Conservation (phyloP, 768 basidiomycete genomes). For the Psilocybe sp. region DNA sequence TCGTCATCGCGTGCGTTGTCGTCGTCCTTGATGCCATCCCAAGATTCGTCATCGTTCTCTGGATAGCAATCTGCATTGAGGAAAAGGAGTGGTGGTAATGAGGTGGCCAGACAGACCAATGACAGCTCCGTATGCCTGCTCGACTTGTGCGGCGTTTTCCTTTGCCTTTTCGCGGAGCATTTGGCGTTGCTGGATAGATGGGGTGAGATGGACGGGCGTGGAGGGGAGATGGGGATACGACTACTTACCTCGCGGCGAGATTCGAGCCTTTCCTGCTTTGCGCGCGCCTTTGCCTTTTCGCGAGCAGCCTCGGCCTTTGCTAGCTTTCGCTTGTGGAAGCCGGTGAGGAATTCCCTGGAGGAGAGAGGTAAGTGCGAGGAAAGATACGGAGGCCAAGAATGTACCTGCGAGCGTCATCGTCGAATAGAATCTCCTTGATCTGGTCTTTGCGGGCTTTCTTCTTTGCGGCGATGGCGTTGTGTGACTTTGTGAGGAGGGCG, state of each 20-base stretch:
- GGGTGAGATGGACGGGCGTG: constrained; percentile 9
- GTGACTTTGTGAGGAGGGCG: constrained; percentile 58
- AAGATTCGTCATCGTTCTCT: constrained; percentile 47
- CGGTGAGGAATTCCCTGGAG: constrained; percentile 83
- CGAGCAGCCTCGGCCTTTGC: constrained; percentile 76
- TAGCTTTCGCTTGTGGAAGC: constrained; percentile 90
- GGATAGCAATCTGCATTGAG: constrained; percentile 20
- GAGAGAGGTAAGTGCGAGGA: constrained; percentile 13
- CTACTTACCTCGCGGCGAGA: constrained; percentile 70
- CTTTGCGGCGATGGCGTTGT: constrained; percentile 63
- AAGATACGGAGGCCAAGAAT: constrained; percentile 12
- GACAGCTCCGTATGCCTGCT: constrained; percentile 64
- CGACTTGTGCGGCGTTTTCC: constrained; percentile 75
- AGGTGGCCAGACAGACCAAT: constrained; percentile 32
- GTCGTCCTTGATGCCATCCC: constrained; percentile 38
- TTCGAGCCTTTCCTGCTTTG: constrained; percentile 74
- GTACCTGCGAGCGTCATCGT: constrained; percentile 80
- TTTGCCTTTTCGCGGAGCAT: constrained; percentile 74
- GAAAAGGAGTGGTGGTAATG: neutral
- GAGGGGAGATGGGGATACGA: constrained; percentile 5
- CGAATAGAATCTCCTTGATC: constrained; percentile 80
- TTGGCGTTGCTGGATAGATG: constrained; percentile 60
- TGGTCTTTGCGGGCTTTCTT: constrained; percentile 63
- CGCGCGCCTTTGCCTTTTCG: constrained; percentile 69
- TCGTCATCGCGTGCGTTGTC: constrained; percentile 55